Conservation (phyloP, 495 filamentous ascomycete species). For the Penicillium verhagenii region DNA sequence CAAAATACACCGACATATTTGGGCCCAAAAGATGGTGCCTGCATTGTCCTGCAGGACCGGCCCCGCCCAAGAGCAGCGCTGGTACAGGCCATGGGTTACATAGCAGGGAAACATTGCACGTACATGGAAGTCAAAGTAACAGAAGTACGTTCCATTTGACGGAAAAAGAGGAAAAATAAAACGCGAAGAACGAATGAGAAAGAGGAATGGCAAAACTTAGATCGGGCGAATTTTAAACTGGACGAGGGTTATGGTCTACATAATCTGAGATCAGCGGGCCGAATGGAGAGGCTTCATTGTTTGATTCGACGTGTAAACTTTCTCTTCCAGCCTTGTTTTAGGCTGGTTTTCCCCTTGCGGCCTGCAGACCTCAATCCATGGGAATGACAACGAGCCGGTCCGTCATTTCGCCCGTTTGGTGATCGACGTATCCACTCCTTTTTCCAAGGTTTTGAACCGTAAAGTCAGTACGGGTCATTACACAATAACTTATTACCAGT, state of each 20-base stretch:
- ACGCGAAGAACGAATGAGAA: not conserved
- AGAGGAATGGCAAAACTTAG: not conserved
- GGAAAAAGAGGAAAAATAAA: not conserved
- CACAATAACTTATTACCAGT: no score
- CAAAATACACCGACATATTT: not conserved
- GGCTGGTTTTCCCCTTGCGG: conserved; percentile 17
- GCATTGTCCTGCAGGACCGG: conserved; percentile 24
- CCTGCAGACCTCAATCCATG: conserved; percentile 10
- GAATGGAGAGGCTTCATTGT: not conserved
- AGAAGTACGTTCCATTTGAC: not conserved
- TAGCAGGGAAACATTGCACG: not conserved
- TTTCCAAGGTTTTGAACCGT: no score
- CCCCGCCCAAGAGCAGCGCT: conserved; percentile 17
- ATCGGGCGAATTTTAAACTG: conserved; percentile 9
- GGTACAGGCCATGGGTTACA: conserved; percentile 1
- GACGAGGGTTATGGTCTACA: conserved; percentile 4
- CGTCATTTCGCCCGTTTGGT: conserved; percentile 22
- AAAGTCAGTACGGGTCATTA: no score
- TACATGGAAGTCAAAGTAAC: not conserved
- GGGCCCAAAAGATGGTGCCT: conserved; percentile 13
- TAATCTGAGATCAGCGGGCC: conserved; percentile 9
- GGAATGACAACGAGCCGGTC: conserved; percentile 20
- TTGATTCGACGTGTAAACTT: conserved; percentile 14
- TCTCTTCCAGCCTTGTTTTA: not conserved
- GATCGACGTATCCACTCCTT: conserved; percentile 19